Conservation (phyloP, 768 basidiomycete species). For the Trametes elegans region DNA sequence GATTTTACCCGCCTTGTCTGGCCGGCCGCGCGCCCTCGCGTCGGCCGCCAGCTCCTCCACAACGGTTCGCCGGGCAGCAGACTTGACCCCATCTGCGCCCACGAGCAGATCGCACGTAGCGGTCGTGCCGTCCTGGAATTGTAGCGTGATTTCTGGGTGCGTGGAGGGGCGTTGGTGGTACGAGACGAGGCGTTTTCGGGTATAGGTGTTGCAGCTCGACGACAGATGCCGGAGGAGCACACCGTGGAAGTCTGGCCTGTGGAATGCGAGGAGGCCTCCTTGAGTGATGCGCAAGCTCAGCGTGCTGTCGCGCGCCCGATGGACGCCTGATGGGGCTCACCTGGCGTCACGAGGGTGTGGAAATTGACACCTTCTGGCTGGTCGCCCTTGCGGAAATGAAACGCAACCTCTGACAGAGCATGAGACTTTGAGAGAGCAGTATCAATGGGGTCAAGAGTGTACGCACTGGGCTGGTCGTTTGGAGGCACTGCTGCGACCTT, state of each 20-base stretch:
- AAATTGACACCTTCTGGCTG: constrained; percentile 52
- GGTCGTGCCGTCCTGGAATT: constrained; percentile 61
- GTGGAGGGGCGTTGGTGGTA: constrained; percentile 39
- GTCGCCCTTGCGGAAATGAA: constrained; percentile 63
- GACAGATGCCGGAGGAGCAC: constrained; percentile 52
- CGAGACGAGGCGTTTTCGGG: constrained; percentile 57
- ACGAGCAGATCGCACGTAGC: constrained; percentile 63
- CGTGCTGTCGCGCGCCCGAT: not conserved
- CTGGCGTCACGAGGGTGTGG: constrained; percentile 53
- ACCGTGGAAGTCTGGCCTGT: constrained; percentile 66
- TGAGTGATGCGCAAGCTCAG: not conserved
- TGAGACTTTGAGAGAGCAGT: not conserved
- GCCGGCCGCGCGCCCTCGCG: constrained; percentile 37
- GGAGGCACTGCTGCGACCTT: constrained; percentile 26
- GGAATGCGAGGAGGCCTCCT: constrained; percentile 41
- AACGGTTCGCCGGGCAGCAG: constrained; percentile 41
- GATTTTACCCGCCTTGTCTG: constrained; percentile 39
- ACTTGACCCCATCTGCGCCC: constrained; percentile 70
- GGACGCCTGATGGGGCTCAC: constrained; percentile 33
- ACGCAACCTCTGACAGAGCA: constrained; percentile 42
- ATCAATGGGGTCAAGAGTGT: not conserved
- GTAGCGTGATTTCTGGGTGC: constrained; percentile 43
- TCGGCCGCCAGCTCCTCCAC: constrained; percentile 29
- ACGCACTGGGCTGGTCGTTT: constrained; percentile 28
- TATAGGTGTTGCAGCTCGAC: constrained; percentile 44